A percentile compares a stretch with the other conserved stretches of the same genome.
phyloP scores from a whole-genome alignment of 805 yeast genomes.

The Lachancea fermentati region DNA sequence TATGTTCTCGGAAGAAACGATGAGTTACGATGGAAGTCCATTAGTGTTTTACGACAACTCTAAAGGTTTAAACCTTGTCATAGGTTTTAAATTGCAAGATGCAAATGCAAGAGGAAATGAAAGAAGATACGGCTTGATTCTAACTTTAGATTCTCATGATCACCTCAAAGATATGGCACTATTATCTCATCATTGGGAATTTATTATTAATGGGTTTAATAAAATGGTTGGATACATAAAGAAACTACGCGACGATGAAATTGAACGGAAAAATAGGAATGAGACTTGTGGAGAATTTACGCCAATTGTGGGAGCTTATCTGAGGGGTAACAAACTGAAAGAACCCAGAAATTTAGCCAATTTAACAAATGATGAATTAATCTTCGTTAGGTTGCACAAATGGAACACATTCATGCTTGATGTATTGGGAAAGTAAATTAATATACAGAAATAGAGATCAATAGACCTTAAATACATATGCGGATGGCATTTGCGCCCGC shows the following conservation, averaged over 20 bases:
- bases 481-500: background rate
- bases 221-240: constrained; percentile 39
- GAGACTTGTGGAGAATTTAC: constrained; percentile 36
- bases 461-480: background rate
- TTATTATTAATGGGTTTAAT: constrained; percentile 38
- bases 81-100: constrained; percentile 59
- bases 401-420: constrained; percentile 55
- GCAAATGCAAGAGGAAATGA: constrained; percentile 69
- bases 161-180: constrained; percentile 24
- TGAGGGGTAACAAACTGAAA: constrained; percentile 50
- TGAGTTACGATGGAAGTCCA: constrained; percentile 53
- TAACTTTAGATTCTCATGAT: constrained; percentile 50
- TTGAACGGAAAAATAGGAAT: constrained; percentile 27
- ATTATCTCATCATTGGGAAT: constrained; percentile 50
- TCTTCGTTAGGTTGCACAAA: constrained; percentile 50
- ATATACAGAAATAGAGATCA: background rate
- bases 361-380: constrained; percentile 47
- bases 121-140: constrained; percentile 56
- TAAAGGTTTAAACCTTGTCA: constrained; percentile 54
- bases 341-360: constrained; percentile 52
- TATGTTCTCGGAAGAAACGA: constrained; percentile 61
- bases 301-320: constrained; percentile 35
- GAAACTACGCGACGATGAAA: constrained; percentile 21
- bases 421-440: constrained; percentile 5
- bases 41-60: constrained; percentile 57